Base-by-base conservation (phyloP, 331 rosid genomes). In the Rhamnella rubrinervis region DNA sequence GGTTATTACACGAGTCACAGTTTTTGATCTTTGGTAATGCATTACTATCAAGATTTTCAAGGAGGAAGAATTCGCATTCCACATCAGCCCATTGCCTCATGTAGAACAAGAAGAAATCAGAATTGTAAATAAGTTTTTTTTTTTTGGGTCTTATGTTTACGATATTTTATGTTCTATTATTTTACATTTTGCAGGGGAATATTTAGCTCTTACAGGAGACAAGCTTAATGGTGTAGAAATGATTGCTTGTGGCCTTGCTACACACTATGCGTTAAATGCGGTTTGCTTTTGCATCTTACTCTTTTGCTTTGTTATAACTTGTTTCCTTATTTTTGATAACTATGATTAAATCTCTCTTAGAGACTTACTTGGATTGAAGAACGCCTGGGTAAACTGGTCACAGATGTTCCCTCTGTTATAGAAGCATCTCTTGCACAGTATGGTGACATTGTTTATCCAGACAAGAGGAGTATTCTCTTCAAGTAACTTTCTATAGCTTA, bases 161-260 rank as follows among this genome's bases (percentile, higher is more conserved):
- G 1, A 8, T 50, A 39, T 2, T 67, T 52, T 38, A 17, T 9
- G 16, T 49, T 47, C 3, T 26, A 50, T n/a, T 17, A 18, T 59
- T 59, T 58, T 13, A 58, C 39, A 40, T 37, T 74, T 40, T 66
- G 65, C 90, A 95, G 99, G 98, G 81, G 99, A 95, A 65, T 95
- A 89, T 83, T 81, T 95, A 40, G 96, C 99, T 72, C 96, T 95
- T 74, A 87, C 99, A 25, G 96, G 97, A 66, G 96, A 95, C 85
- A 91, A 89, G 84, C 96, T 95, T 65, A 84, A 89, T 80, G 99
- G 99, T 55, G 97, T 84, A 39, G 97, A 91, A 83, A 95, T 95
- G 99, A 78, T 93, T 78, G 90, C 91, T n/a, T 85, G 96, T 78
- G 84, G 87, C 85, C 97, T 91, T 71, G 99, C 96, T 55, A 89